Evolutionary conservation across 768 basidiomycete species (phyloP), one percentile per base, ranked within the genome.

Genomic region (Boletus speciosus): DNA sequence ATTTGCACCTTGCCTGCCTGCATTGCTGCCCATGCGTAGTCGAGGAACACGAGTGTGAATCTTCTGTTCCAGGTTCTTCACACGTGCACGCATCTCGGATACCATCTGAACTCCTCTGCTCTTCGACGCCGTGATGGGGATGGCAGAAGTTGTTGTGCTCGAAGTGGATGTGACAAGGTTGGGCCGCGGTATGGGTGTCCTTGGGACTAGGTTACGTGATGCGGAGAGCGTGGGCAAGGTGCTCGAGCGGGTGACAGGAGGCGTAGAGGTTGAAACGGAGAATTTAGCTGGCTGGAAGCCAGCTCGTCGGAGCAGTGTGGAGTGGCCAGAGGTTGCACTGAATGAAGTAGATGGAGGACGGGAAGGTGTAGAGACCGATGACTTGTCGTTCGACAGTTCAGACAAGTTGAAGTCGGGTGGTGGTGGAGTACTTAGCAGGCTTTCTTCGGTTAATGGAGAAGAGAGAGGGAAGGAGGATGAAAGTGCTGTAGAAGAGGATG

Each of bases 21-120:
- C 84, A 49, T 84, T 81, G 63, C 89, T 90, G 19, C 84, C 85
- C 84, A 91, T 88, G 12, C 90, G 86, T 51, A 93, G 66, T 50
- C 90, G 81, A 23, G 90, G 91, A 47, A 93, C 90, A 41, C 88
- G 87, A 41, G 89, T 90, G 63, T 92, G 89, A 42, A 93, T 88
- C 71, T 88, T 90, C 72, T 90, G 89, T 63, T 93, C 89, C 37
- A 93, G 72, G 61, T 85, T 88, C 65, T 78, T 83, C 31, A 93
- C 90, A 48, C 88, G 80, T 37, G 89, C 90, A 39, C 92, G 83
- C 87, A 94, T 91, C 67, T 93, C 92, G 23, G 88, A 87, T 6
- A 93, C 90, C 92, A 94, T 93, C 65, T 93, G 90, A 4, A 92
- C 89, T 27, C 90, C 91, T 67, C 84, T 88, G 67, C 81, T 91